Conservation (phyloP, 441 rosid genomes). For the Adansonia grandidieri region DNA sequence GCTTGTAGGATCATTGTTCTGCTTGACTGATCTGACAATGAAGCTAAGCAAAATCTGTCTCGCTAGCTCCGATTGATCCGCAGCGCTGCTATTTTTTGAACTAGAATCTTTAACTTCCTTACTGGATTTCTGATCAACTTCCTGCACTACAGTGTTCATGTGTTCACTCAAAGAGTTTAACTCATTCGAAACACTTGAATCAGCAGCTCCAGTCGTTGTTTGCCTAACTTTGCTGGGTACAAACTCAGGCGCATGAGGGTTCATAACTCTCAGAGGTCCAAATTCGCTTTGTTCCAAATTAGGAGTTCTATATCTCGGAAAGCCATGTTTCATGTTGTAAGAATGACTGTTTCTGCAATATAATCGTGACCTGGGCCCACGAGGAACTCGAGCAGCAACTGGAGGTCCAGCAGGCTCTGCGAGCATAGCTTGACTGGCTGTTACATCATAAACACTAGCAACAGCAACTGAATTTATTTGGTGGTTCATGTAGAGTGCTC, state of each 20-base stretch:
- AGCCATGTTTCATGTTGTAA: slow-evolving; percentile 42
- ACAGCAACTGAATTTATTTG: slow-evolving; percentile 38
- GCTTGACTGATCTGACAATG: slow-evolving; percentile 65
- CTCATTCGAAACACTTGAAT: slow-evolving; percentile 31
- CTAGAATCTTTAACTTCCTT: slow-evolving; percentile 28
- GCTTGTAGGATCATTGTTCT: slow-evolving; percentile 40
- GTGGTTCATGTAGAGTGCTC: slow-evolving; percentile 38
- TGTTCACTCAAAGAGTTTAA: slow-evolving; percentile 26
- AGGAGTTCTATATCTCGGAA: slow-evolving; percentile 41
- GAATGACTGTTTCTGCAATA: slow-evolving; percentile 45
- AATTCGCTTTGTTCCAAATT: slow-evolving; percentile 27
- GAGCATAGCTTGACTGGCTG: slow-evolving; percentile 48
- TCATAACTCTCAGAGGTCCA: slow-evolving; percentile 52
- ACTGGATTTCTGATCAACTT: slow-evolving; percentile 28
- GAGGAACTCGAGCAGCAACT: slow-evolving; percentile 50
- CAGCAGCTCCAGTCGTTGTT: slow-evolving; percentile 27
- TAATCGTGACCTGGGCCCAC: slow-evolving; percentile 57
- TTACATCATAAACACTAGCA: slow-evolving; percentile 47
- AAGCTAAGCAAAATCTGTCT: slow-evolving; percentile 71
- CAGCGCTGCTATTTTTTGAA: slow-evolving; percentile 37
- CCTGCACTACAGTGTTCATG: slow-evolving; percentile 34
- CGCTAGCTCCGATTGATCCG: slow-evolving; percentile 63
- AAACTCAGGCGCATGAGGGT: slow-evolving; percentile 71
- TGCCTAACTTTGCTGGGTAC: slow-evolving; percentile 56
- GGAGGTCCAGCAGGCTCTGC: slow-evolving; percentile 55